phyloP scores from a whole-genome alignment of 768 basidiomycete genomes.

The Lyophyllum shimeji region DNA sequence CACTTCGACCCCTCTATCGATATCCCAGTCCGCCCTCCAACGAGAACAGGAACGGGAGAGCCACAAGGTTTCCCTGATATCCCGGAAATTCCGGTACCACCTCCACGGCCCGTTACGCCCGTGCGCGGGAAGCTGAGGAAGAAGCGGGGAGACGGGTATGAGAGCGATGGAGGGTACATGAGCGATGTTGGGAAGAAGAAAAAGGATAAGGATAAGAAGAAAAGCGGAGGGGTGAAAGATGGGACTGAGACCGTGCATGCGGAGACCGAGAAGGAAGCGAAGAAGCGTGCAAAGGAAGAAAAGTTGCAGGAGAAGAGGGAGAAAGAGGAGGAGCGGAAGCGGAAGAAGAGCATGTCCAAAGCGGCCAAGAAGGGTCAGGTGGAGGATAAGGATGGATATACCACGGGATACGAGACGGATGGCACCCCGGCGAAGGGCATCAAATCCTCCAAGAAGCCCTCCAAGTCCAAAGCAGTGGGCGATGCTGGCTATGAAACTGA shows the following conservation, averaged over 20 bases:
- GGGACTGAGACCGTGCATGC: slow-evolving; percentile 13
- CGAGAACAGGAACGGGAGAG: not conserved
- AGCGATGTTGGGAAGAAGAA: slow-evolving; percentile 35
- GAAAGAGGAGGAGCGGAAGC: slow-evolving; percentile 32
- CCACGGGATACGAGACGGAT: slow-evolving; percentile 30
- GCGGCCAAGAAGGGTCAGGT: slow-evolving; percentile 18
- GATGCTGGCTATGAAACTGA: slow-evolving; percentile 41
- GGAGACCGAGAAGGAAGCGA: slow-evolving; percentile 22
- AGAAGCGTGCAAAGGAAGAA: slow-evolving; percentile 26
- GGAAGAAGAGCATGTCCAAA: slow-evolving; percentile 29
- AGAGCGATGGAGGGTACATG: slow-evolving; percentile 18
- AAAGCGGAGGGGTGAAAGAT: slow-evolving; percentile 17
- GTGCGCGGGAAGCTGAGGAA: slow-evolving; percentile 39
- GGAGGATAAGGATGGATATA: slow-evolving; percentile 18
- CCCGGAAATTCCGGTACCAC: slow-evolving; percentile 24
- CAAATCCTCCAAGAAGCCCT: slow-evolving; percentile 27
- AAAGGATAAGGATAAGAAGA: slow-evolving; percentile 16
- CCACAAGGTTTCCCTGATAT: slow-evolving; percentile 23
- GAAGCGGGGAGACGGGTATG: slow-evolving; percentile 46
- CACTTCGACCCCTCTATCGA: slow-evolving; percentile 7
- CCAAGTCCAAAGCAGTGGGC: slow-evolving; percentile 22
- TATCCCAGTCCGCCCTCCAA: not conserved
- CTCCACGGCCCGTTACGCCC: slow-evolving; percentile 16
- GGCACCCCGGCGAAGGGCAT: slow-evolving; percentile 12
- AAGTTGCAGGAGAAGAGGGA: slow-evolving; percentile 25